These are phyloP conservation scores for Neofusicoccum ribis DNA, from an alignment of 2,329 filamentous ascomycete species.

Conservation along the genomic window DNA sequence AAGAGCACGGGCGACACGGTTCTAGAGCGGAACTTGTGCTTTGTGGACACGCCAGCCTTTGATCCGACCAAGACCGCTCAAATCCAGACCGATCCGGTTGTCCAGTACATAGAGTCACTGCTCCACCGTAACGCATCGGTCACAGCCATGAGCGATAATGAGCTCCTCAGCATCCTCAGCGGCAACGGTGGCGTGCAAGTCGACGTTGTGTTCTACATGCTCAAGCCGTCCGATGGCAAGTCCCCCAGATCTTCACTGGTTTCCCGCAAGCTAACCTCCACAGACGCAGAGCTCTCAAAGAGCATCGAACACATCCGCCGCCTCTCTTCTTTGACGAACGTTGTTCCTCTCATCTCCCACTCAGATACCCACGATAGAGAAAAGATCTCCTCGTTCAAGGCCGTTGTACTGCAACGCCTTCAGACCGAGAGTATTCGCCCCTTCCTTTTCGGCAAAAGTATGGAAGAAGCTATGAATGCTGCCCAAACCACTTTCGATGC, in stretches of 20 bases:
- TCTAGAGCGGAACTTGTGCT: conserved; percentile 88
- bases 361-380: conserved; percentile 67
- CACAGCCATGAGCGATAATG: conserved; percentile 65
- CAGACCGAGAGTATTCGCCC: conserved; percentile 59
- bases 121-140: conserved; percentile 64
- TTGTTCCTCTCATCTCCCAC: conserved; percentile 79
- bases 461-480: conserved; percentile 37
- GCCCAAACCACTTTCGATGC: conserved; percentile 28
- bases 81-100: conserved; percentile 36
- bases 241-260: conserved; percentile 42
- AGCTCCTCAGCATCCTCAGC: conserved; percentile 75
- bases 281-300: conserved; percentile 43
- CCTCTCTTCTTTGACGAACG: conserved; percentile 73
- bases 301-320: conserved; percentile 73
- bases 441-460: conserved; percentile 63
- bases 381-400: conserved; percentile 61
- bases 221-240: conserved; percentile 64
- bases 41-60: conserved; percentile 80
- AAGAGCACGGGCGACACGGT: conserved; percentile 73
- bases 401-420: conserved; percentile 55
- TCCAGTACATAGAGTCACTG: conserved; percentile 72
- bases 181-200: conserved; percentile 81
- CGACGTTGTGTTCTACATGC: conserved; percentile 81
- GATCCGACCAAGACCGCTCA: conserved; percentile 44
- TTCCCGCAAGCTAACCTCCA: neutral